Base-by-base conservation (phyloP, 306 rosid species). In the Cucumis hystrix region DNA sequence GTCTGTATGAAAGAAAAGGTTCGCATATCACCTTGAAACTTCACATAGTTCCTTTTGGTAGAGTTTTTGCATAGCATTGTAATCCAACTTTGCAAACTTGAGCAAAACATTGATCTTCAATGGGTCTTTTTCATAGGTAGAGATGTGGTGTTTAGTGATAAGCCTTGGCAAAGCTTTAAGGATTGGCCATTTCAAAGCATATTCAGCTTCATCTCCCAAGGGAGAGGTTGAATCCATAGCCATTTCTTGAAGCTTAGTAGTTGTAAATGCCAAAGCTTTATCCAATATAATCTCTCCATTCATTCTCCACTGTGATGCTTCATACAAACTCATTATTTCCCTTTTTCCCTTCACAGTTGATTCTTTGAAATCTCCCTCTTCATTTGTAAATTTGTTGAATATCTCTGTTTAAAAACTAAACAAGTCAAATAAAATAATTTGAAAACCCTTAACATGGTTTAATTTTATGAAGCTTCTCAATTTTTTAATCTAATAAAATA, bases 71-170 rank as follows among this genome's bases (percentile, higher is more conserved):
- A 79, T 35, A 30, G 33, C 12, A 13, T 81, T 84, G 80, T 74
- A 85, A 33, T 85, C 86, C 7, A 54, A 9, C 33, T 65, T 79
- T 20, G 83, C 87, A 58, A 81, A 83, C 14, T 37, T 41, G 7
- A 81, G 80, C 0, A 83, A 17, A 25, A 39, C 41, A 7, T 83
- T 10, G 4, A 67, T 25, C 8, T 47, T 75, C 0, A 81, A 71
- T 52, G 70, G 51, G 37, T 81, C 73, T n/a, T 59, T 55, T 23
- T 62, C 43, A 67, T 79, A 72, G 2, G 77, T 14, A 30, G 76
- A 15, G 15, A 82, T 41, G 79, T 67, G 43, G 12, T 20, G 14
- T 13, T 57, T 75, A 8, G 79, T 67, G 76, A 74, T 77, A 0
- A 56, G 16, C 37, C 86, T 78, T 9, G 61, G 69, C 5, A 80